Percentiles rank a stretch among this genome's conserved stretches.
Conservation (phyloP, 352 stramenopile species). For the Globisporangium rhizosaccharum region DNA sequence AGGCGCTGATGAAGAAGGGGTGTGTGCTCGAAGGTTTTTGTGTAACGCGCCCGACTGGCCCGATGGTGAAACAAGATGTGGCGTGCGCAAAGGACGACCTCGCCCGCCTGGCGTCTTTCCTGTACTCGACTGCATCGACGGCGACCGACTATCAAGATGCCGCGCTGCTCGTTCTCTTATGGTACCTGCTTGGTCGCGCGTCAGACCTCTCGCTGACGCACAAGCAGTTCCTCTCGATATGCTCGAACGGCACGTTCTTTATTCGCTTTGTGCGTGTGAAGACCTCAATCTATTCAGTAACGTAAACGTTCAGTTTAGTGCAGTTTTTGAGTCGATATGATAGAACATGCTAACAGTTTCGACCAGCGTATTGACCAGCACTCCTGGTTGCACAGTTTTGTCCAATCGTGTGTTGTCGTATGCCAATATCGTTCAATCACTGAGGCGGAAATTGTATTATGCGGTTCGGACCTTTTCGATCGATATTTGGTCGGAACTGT, state of each 20-base stretch:
- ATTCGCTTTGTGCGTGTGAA: constrained; percentile 5
- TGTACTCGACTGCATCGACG: neutral
- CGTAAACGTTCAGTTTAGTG: too few relatives aligned
- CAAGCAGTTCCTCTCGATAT: constrained; percentile 15
- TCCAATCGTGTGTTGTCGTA: too few relatives aligned
- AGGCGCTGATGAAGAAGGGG: constrained; percentile 7
- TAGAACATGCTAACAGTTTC: too few relatives aligned
- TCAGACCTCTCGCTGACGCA: constrained; percentile 9
- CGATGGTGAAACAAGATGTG: neutral
- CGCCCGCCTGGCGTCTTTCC: neutral
- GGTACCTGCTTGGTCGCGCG: constrained; percentile 14
- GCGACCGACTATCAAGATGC: constrained; percentile 20
- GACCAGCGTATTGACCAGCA: too few relatives aligned
- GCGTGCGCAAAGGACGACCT: neutral
- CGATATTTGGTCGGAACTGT: too few relatives aligned
- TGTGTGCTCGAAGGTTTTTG: constrained; percentile 1
- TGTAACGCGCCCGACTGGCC: neutral
- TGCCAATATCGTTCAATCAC: too few relatives aligned
- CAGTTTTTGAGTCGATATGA: too few relatives aligned
- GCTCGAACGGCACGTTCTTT: constrained; percentile 8
- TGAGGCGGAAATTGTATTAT: too few relatives aligned
- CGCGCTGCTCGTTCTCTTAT: constrained; percentile 11
- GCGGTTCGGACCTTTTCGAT: too few relatives aligned
- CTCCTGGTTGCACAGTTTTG: too few relatives aligned
- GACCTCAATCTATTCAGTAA: neutral